Evolutionary conservation across 2,329 filamentous ascomycete genomes (phyloP).

Genomic region (Diaporthe ilicicola): DNA sequence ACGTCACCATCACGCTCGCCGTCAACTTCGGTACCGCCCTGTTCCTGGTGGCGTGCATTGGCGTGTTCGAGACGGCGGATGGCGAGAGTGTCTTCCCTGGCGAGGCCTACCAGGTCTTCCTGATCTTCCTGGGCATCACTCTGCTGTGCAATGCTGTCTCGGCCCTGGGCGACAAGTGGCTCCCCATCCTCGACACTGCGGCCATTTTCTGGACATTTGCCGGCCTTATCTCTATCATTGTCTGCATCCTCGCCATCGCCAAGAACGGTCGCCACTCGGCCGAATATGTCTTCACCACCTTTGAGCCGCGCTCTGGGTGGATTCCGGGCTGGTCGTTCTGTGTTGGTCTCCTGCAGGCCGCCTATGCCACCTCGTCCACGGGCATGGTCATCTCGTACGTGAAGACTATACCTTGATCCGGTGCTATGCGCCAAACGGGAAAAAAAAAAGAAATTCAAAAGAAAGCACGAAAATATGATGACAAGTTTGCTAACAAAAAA

Average conservation of each 20-base stretch:
- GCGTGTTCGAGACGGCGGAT: slow-evolving; percentile 59
- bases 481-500: slow-evolving; percentile 18
- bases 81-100: slow-evolving; percentile 55
- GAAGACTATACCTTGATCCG: not conserved
- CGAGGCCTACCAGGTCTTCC: slow-evolving; percentile 71
- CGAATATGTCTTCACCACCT: slow-evolving; percentile 72
- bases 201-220: slow-evolving; percentile 80
- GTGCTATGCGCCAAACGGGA: too few species aligned
- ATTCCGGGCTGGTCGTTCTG: slow-evolving; percentile 76
- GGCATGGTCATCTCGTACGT: slow-evolving; percentile 82
- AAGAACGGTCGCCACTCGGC: slow-evolving; percentile 72
- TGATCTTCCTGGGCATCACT: slow-evolving; percentile 76
- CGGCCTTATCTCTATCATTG: slow-evolving; percentile 71
- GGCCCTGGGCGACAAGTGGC: slow-evolving; percentile 70
- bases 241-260: slow-evolving; percentile 70
- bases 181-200: slow-evolving; percentile 76
- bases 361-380: slow-evolving; percentile 78
- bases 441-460: too few species aligned
- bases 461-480: too few species aligned
- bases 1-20: slow-evolving; percentile 84
- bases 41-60: slow-evolving; percentile 63
- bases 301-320: slow-evolving; percentile 76
- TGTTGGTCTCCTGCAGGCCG: slow-evolving; percentile 76
- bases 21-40: slow-evolving; percentile 83
- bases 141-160: slow-evolving; percentile 72